Evolutionary conservation across 2,329 filamentous ascomycete species (phyloP), one percentile per base, ranked within the genome.

Genomic region (Penicillium sp.): DNA sequence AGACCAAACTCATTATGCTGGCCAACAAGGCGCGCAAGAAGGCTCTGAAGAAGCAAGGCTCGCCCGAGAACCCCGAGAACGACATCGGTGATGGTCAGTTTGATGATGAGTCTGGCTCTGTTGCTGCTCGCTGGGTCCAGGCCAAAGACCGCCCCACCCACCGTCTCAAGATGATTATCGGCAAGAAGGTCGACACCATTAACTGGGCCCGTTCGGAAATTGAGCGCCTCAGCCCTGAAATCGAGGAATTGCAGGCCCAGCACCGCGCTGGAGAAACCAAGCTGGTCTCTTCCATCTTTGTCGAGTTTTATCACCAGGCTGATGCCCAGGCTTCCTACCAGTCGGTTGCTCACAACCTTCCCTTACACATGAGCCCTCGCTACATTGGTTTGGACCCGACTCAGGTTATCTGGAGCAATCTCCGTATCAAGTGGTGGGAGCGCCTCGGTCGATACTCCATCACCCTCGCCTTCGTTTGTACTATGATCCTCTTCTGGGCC

Each of bases 161-260:
- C 69, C 84, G 84, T 32, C 76, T 87, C 51, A 89, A 88, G 69
- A 79, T 81, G 6, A 72, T 94, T 19, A 82, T 92, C 61, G 89
- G 91, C 62, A 87, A 91, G 69, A 94, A 96, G 72, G 92, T 97
- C 14, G 94, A 99, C 74, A 94, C 91, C 0, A 97, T 99, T 71
- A 85, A 93, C 58, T 97, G 89, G 88, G 89, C 86, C 59, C 88
- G 94, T 47, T 78, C 81, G 1, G 88, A 95, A 71, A 84, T 97
- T 48, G 83, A 87, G 60, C 85, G 85, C 45, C 82, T 95, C 41
- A 86, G 88, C 48, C 87, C 89, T 0, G 81, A 89, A 56, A 86
- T 91, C 29, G 82, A 88, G 46, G 78, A 82, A 39, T 80, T 84
- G 23, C 90, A 94, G 70, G 80, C 79, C 38, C 79, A 82, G 45